These are phyloP conservation scores for Corchorus olitorius DNA, from an alignment of 345 rosid genomes.

Conservation along the genomic window DNA sequence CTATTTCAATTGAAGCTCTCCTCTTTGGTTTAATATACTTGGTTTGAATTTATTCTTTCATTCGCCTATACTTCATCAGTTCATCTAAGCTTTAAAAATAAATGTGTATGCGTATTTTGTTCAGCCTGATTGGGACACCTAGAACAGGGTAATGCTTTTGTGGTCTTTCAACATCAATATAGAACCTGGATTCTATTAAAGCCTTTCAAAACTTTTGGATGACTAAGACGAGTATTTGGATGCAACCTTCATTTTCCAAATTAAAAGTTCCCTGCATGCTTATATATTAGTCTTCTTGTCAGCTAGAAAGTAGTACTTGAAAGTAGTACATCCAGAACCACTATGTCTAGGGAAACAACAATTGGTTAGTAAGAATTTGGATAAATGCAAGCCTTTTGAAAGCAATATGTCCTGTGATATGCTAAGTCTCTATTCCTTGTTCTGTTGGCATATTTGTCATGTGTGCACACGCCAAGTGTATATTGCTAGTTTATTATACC, in stretches of 20 bases:
- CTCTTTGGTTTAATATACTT: not conserved
- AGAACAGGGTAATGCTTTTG: slow-evolving; percentile 1
- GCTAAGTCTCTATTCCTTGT: not conserved
- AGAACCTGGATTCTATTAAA: not conserved
- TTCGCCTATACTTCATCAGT: no score
- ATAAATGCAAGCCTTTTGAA: no score
- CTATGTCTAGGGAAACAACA: not conserved
- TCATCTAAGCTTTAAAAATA: no score
- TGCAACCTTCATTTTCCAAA: not conserved
- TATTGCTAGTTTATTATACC: not conserved
- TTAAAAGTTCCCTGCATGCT: not conserved
- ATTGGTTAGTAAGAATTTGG: not conserved
- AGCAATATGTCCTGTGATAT: no score
- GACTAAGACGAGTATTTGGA: not conserved
- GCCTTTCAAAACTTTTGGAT: not conserved
- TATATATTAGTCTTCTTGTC: not conserved
- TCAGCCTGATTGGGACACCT: not conserved
- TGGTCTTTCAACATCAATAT: not conserved
- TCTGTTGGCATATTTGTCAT: not conserved
- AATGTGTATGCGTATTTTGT: no score
- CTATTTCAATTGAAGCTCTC: not conserved
- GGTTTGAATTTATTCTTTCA: no score
- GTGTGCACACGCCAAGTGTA: not conserved
- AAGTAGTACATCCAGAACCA: not conserved
- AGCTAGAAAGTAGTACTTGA: not conserved